phyloP scores from a whole-genome alignment of 805 yeast species.

The Suhomyces emberorum region DNA sequence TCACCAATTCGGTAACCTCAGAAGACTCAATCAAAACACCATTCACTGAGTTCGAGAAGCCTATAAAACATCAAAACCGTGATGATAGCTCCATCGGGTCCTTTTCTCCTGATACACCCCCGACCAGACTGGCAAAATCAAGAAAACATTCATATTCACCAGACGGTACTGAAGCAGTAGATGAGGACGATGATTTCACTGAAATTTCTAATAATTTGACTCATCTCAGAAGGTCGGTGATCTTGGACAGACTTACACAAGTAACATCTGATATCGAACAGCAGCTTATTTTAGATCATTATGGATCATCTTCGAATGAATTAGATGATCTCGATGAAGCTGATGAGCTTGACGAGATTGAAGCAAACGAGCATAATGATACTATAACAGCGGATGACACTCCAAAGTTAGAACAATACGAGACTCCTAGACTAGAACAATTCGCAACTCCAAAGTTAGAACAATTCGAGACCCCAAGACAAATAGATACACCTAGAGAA shows the following conservation, averaged over 20 bases:
- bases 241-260: constrained; percentile 36
- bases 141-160: constrained; percentile 2
- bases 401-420: constrained; percentile 1
- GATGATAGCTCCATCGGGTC: constrained; percentile 35
- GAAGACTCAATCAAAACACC: background rate
- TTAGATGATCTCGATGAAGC: constrained; percentile 13
- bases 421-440: background rate
- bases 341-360: constrained; percentile 6
- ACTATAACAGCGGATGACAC: background rate
- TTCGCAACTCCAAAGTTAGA: background rate
- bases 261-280: constrained; percentile 38
- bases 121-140: constrained; percentile 4
- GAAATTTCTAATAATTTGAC: constrained; percentile 10
- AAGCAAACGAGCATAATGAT: constrained; percentile 3
- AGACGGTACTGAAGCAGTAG: constrained; percentile 7
- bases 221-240: constrained; percentile 31
- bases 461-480: background rate
- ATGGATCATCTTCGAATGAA: constrained; percentile 6
- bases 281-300: constrained; percentile 17
- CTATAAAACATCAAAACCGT: background rate
- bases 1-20: background rate
- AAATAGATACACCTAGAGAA: background rate
- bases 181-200: constrained; percentile 9
- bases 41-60: constrained; percentile 1
- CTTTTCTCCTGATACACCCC: constrained; percentile 38